phyloP scores from a whole-genome alignment of 768 basidiomycete genomes.

The Naganishia friedmannii region DNA sequence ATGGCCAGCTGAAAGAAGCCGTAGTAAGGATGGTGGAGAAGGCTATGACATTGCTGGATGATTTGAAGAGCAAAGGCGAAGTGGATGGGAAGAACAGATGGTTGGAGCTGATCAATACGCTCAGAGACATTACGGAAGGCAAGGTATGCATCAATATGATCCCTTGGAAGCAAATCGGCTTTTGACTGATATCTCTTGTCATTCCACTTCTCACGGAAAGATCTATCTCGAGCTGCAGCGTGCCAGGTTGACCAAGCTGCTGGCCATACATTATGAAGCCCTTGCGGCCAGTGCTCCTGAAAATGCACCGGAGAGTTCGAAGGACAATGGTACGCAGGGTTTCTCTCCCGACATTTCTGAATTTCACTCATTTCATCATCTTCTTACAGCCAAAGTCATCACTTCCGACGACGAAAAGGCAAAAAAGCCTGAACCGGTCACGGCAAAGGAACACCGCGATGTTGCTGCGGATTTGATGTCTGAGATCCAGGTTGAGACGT shows the following conservation, averaged over 20 bases:
- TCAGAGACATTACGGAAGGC: conserved; percentile 90
- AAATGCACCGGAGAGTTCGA: conserved; percentile 19
- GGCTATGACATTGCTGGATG: conserved; percentile 74
- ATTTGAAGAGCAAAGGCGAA: conserved; percentile 59
- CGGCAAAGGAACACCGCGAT: conserved; percentile 64
- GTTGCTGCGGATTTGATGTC: conserved; percentile 87
- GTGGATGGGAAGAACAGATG: conserved; percentile 35
- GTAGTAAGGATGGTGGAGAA: conserved; percentile 89
- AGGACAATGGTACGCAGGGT: conserved; percentile 1
- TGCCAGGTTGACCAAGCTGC: conserved; percentile 83
- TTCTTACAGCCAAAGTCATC: conserved; percentile 29
- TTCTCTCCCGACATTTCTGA: not conserved
- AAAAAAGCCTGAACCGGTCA: conserved; percentile 52
- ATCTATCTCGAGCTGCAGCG: conserved; percentile 95
- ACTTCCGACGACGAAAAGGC: conserved; percentile 37
- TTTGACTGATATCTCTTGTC: conserved; percentile 5
- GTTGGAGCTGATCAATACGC: conserved; percentile 79
- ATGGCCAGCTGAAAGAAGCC: conserved; percentile 88
- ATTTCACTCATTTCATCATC: not conserved
- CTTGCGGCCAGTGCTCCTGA: conserved; percentile 51
- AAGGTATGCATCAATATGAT: conserved; percentile 62
- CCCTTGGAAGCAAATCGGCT: not conserved
- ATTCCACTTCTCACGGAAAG: conserved; percentile 53
- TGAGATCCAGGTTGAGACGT: conserved; percentile 89
- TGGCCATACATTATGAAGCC: conserved; percentile 79